Evolutionary conservation across 225 moss, liverwort and hornwort genomes (phyloP).

Genomic region (Physcomitrium patens): DNA sequence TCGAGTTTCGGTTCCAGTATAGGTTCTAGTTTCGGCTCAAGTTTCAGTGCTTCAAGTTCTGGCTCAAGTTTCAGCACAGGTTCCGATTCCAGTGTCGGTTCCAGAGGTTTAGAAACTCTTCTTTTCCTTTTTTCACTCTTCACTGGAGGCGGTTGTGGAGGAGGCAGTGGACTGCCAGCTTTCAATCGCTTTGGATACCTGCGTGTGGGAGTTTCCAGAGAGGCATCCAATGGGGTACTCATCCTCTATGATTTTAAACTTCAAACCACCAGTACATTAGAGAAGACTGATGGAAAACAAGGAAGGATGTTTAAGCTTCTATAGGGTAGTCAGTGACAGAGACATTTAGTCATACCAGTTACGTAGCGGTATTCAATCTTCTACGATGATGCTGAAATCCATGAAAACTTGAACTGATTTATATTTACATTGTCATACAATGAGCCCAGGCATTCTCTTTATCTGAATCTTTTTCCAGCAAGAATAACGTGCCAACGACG

Average conservation of each 20-base stretch:
- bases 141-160: conserved; percentile 34
- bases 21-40: no score
- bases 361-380: conserved; percentile 28
- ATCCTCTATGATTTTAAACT: conserved; percentile 26
- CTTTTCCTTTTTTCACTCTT: conserved; percentile 50
- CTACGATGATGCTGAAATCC: conserved; percentile 16
- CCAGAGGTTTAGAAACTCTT: conserved; percentile 21
- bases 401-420: neutral
- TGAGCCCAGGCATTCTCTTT: conserved; percentile 19
- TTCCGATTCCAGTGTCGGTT: no score
- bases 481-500: neutral
- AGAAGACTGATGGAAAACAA: neutral
- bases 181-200: conserved; percentile 60
- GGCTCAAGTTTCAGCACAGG: no score
- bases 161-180: conserved; percentile 47
- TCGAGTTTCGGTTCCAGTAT: no score
- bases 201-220: conserved; percentile 40
- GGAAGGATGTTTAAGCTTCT: conserved; percentile 14
- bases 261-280: conserved; percentile 36
- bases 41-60: no score
- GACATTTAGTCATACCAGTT: neutral
- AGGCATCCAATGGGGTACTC: conserved; percentile 25
- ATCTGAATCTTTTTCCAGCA: neutral
- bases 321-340: neutral
- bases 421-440: conserved; percentile 28